A percentile compares a stretch with the other conserved stretches of the same genome.
phyloP scores from a whole-genome alignment of 2,329 filamentous ascomycete species.

The Cytospora piceae region DNA sequence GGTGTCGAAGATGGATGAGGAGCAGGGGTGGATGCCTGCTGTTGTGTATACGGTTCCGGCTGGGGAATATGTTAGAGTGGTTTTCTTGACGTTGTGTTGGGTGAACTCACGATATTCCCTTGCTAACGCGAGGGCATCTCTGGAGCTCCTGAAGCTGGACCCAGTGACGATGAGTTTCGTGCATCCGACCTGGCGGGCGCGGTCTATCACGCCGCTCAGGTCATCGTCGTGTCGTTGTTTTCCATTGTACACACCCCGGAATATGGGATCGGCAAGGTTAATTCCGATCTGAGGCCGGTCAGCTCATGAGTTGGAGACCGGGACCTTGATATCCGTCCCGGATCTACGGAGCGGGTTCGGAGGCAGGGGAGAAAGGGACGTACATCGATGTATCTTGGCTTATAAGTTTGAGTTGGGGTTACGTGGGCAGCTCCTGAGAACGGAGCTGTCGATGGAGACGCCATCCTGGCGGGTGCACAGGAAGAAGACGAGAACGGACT shows the following conservation, averaged over 20 bases:
- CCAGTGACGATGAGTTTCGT: conserved; percentile 92
- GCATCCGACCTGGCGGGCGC: conserved; percentile 79
- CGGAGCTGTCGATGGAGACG: conserved; percentile 29
- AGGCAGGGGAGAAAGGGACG: conserved; percentile 34
- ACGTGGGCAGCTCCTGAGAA: conserved; percentile 11
- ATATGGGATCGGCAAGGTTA: conserved; percentile 93
- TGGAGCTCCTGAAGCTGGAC: conserved; percentile 79
- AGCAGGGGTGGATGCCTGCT: conserved; percentile 92
- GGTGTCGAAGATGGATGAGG: conserved; percentile 75
- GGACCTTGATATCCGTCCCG: conserved; percentile 2
- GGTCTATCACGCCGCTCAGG: conserved; percentile 74
- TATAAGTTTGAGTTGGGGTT: conserved; percentile 39
- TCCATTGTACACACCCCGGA: conserved; percentile 81
- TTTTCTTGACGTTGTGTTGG: too few relatives aligned
- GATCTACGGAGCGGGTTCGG: conserved; percentile 10
- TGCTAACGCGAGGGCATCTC: conserved; percentile 74
- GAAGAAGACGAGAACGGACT: conserved; percentile 1
- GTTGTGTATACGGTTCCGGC: conserved; percentile 86
- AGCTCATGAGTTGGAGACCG: conserved; percentile 7
- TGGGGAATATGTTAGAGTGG: conserved; percentile 39
- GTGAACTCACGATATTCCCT: conserved; percentile 67
- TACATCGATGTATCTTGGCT: conserved; percentile 67
- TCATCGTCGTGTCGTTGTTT: conserved; percentile 76
- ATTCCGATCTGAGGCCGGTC: conserved; percentile 72
- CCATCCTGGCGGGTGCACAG: conserved; percentile 28